Percentiles rank a stretch among this genome's conserved stretches.
Conservation (phyloP, 495 filamentous ascomycete species). For the Polyplosphaeria fusca region DNA sequence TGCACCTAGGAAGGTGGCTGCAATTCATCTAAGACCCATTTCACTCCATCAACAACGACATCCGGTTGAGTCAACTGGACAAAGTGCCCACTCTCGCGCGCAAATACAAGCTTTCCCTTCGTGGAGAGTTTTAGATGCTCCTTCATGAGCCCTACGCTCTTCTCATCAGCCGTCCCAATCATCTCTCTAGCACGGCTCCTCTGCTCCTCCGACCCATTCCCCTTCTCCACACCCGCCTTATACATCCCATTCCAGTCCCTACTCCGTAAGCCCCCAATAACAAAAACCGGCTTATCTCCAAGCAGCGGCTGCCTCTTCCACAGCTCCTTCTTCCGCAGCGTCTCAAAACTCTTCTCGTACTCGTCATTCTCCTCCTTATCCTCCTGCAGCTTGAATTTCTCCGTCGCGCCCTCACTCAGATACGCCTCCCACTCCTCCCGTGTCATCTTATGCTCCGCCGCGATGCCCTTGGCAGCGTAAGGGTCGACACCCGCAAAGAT, state of each 20-base stretch:
- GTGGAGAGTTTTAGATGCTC: constrained; percentile 39
- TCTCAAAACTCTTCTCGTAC: constrained; percentile 23
- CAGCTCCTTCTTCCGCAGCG: constrained; percentile 26
- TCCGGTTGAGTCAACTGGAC: constrained; percentile 37
- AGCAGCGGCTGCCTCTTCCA: constrained; percentile 23
- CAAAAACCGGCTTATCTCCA: constrained; percentile 30
- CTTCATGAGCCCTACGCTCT: constrained; percentile 38
- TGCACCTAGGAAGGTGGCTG: constrained; percentile 22
- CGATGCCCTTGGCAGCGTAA: constrained; percentile 16
- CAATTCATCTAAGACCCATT: constrained; percentile 35
- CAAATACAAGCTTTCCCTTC: constrained; percentile 38
- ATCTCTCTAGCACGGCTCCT: constrained; percentile 37
- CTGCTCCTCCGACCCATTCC: constrained; percentile 41
- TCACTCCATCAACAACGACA: constrained; percentile 34
- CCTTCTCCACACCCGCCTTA: constrained; percentile 37
- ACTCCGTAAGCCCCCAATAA: constrained; percentile 35
- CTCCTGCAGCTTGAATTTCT: constrained; percentile 16
- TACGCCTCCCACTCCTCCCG: constrained; percentile 30
- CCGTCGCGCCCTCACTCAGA: constrained; percentile 13
- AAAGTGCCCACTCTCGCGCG: constrained; percentile 41
- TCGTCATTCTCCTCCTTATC: constrained; percentile 20
- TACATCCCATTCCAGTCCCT: constrained; percentile 40
- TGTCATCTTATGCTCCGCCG: constrained; percentile 28
- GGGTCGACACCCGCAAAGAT: constrained; percentile 16
- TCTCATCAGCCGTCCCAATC: constrained; percentile 39